A percentile compares a stretch with the other conserved stretches of the same genome.
Evolutionary conservation across 208 protist species (phyloP).

Genomic region (Trypanosoma scelopori): DNA sequence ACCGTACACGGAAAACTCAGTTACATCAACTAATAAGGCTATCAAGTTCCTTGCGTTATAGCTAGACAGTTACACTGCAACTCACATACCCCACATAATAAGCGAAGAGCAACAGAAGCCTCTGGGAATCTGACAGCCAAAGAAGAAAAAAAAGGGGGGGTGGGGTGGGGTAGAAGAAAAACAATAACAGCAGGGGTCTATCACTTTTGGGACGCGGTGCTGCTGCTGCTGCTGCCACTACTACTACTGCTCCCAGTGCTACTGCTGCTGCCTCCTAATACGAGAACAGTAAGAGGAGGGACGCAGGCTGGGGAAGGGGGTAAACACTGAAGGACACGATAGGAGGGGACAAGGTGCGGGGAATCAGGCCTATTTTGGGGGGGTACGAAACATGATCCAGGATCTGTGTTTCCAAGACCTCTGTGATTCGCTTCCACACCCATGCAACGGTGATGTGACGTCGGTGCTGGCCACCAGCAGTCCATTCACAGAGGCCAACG

Average conservation of each 20-base stretch:
- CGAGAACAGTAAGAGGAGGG: too few relatives aligned
- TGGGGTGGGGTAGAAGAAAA: too few relatives aligned
- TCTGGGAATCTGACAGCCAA: background rate
- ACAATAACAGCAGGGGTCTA: too few relatives aligned
- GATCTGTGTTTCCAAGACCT: constrained; percentile 7
- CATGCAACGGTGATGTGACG: background rate
- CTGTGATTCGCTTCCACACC: background rate
- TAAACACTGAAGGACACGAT: too few relatives aligned
- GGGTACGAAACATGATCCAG: constrained; percentile 2
- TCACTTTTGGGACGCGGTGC: too few relatives aligned
- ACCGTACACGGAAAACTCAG: background rate
- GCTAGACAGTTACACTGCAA: background rate
- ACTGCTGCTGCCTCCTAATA: too few relatives aligned
- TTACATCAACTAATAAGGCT: background rate
- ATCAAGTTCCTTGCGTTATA: background rate
- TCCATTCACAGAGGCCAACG: background rate
- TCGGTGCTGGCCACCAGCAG: background rate
- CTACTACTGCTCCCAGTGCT: too few relatives aligned
- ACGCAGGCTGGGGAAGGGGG: too few relatives aligned
- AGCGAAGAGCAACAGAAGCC: background rate
- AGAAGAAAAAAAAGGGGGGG: background rate
- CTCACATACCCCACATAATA: background rate
- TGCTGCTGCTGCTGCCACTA: too few relatives aligned
- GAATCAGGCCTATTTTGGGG: too few relatives aligned
- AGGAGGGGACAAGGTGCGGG: too few relatives aligned